A percentile compares a stretch with the other conserved stretches of the same genome.
Evolutionary conservation across 2,329 filamentous ascomycete genomes (phyloP).

Genomic region (Verruconis gallopava): DNA sequence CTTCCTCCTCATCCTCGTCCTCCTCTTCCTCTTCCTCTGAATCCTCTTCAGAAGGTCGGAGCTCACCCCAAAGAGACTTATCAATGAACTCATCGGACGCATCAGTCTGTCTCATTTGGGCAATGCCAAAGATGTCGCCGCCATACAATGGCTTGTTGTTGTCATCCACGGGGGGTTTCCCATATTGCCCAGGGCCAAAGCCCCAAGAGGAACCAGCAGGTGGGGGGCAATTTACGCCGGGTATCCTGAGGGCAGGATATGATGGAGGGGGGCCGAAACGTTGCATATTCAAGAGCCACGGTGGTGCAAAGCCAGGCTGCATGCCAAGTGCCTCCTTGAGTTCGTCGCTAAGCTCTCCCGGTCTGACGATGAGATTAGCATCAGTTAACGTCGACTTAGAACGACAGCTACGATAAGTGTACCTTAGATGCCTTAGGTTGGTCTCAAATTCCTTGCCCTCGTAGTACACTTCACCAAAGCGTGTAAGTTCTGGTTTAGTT

Average conservation of each 20-base stretch:
- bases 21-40: constrained; percentile 50
- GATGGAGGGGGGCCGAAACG: constrained; percentile 85
- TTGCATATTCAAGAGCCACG: constrained; percentile 96
- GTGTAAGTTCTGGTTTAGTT: constrained; percentile 84
- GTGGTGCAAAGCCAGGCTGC: constrained; percentile 80
- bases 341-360: constrained; percentile 79
- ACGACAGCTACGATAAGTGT: background rate
- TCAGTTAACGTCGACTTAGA: constrained; percentile 46
- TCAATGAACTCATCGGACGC: constrained; percentile 65
- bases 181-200: constrained; percentile 89
- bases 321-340: constrained; percentile 90
- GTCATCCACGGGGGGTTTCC: constrained; percentile 90
- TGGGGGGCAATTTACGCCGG: constrained; percentile 85
- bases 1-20: constrained; percentile 51
- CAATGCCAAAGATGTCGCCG: constrained; percentile 83
- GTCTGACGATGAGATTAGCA: constrained; percentile 37
- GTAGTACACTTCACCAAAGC: constrained; percentile 98
- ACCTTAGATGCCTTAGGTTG: constrained; percentile 1
- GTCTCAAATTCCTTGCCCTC: constrained; percentile 98
- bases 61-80: constrained; percentile 79
- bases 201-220: constrained; percentile 86
- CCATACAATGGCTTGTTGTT: constrained; percentile 84
- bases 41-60: constrained; percentile 68
- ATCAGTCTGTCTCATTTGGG: constrained; percentile 47
- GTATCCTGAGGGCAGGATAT: constrained; percentile 89